Evolutionary conservation across 1,284 basidiomycete species (phyloP), one percentile per base, ranked within the genome.

Genomic region (Marasmius sp.): DNA sequence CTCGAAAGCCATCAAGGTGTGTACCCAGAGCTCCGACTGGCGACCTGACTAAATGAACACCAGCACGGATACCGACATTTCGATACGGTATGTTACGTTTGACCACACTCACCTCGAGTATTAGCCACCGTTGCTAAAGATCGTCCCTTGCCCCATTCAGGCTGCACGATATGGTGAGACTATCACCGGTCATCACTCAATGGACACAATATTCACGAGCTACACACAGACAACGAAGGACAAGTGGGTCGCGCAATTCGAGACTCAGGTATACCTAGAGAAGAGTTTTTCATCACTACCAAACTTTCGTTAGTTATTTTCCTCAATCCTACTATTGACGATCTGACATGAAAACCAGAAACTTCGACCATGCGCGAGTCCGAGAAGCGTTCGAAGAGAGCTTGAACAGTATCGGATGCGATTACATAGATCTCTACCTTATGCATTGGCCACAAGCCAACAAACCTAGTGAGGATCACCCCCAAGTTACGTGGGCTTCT

Each of bases 281-380:
- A 75, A 58, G 76, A 85, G 60, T 69, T 88, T 11, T 87, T 74
- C 66, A 67, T 88, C n/a, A 81, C 85, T 1, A 81, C 81, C 1
- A 81, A 81, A 64, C 69, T 81, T 1, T 64, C 70, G 79, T 78
- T 63, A 41, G 70, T 58, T 2, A 27, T 27, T 27, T 27, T 5
- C 27, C 27, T 27, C 27, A 27, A 27, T 27, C 27, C 27, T 5
- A 27, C 27, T 27, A 27, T 27, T 27, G 27, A 5, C 27, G 27
- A 5, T 5, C 27, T 27, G 27, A 27, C 27, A 27, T 27, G 27
- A 5, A 27, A 27, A 5, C 27, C 27, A 27, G 27, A 27, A 27
- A 27, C 27, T 27, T 27, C 27, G 27, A 49, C 37, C 52, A 58
- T 57, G 43, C 10, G 9, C 16, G 50, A 10, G 47, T 61, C 27